These are phyloP conservation scores for Monosporascus sp. DNA, from an alignment of 2,329 filamentous ascomycete species.

Conservation along the genomic window DNA sequence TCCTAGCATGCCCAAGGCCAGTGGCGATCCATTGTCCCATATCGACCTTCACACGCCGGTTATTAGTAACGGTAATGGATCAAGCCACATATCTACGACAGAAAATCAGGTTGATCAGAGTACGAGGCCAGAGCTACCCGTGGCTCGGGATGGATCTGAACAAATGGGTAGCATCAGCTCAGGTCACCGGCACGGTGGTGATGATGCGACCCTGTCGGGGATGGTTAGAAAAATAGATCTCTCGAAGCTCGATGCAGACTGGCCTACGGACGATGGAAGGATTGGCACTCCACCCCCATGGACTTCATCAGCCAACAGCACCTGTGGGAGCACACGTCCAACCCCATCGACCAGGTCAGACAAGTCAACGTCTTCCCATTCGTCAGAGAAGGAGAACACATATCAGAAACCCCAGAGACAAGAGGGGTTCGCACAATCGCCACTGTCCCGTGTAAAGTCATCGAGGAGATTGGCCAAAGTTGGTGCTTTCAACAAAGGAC, in stretches of 20 bases:
- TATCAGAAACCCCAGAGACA: slow-evolving; percentile 11
- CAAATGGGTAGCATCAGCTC: slow-evolving; percentile 16
- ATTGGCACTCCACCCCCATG: slow-evolving; percentile 11
- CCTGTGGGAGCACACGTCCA: slow-evolving; percentile 10
- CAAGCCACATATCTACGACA: slow-evolving; percentile 5
- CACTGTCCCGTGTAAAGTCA: slow-evolving; percentile 20
- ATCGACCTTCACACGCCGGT: slow-evolving; percentile 17
- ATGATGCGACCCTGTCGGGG: slow-evolving; percentile 8
- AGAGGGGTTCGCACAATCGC: slow-evolving; percentile 14
- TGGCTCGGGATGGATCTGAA: slow-evolving; percentile 26
- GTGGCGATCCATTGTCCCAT: slow-evolving; percentile 23
- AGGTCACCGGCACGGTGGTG: slow-evolving; percentile 7
- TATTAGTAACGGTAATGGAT: slow-evolving; percentile 16
- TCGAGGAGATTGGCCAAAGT: slow-evolving; percentile 33
- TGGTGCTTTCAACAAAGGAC: slow-evolving; percentile 31
- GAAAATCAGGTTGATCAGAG: slow-evolving; percentile 13
- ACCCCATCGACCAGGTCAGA: slow-evolving; percentile 18
- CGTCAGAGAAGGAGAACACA: slow-evolving; percentile 24
- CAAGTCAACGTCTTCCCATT: slow-evolving; percentile 16
- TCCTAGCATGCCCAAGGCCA: slow-evolving; percentile 29
- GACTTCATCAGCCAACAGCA: slow-evolving; percentile 15
- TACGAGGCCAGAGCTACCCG: slow-evolving; percentile 19
- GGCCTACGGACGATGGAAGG: slow-evolving; percentile 13
- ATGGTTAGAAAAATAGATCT: slow-evolving; percentile 20
- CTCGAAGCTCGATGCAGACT: slow-evolving; percentile 16